phyloP scores from a whole-genome alignment of 2,329 filamentous ascomycete species.

The Colletotrichum chlorophyti region DNA sequence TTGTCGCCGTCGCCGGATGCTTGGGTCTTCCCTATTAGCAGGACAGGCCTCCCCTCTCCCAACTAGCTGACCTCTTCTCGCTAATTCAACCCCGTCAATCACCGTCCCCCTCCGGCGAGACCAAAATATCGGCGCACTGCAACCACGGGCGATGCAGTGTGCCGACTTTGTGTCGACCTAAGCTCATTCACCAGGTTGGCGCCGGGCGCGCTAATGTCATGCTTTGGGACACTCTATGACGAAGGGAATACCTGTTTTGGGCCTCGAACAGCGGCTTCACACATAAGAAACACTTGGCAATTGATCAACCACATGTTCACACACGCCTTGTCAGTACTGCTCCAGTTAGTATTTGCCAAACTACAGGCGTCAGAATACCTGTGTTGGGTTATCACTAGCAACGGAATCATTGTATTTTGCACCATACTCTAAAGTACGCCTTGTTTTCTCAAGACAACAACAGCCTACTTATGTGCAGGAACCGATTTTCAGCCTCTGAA shows the following conservation, averaged over 20 bases:
- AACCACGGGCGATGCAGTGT: constrained; percentile 8
- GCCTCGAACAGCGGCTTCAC: neutral
- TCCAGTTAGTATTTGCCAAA: no score
- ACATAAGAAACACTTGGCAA: neutral
- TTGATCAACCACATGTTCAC: neutral
- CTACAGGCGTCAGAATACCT: no score
- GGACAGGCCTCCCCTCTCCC: neutral
- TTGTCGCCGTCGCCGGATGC: constrained; percentile 21
- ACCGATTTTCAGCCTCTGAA: constrained; percentile 6
- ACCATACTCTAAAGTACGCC: neutral
- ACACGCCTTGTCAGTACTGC: no score
- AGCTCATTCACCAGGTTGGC: neutral
- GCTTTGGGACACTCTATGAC: neutral
- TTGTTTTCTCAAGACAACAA: neutral
- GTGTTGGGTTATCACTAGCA: no score
- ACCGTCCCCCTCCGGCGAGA: constrained; percentile 1
- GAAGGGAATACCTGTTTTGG: constrained; percentile 3
- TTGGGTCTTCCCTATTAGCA: constrained; percentile 18
- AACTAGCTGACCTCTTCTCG: constrained; percentile 3
- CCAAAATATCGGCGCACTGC: constrained; percentile 6
- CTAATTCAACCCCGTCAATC: constrained; percentile 8
- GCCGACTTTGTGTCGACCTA: constrained; percentile 5
- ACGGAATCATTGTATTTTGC: no score
- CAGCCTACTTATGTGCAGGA: no score
- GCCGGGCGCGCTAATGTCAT: constrained; percentile 10